These are phyloP conservation scores for Lachancea fermentati DNA, from an alignment of 805 yeast genomes.

Conservation along the genomic window DNA sequence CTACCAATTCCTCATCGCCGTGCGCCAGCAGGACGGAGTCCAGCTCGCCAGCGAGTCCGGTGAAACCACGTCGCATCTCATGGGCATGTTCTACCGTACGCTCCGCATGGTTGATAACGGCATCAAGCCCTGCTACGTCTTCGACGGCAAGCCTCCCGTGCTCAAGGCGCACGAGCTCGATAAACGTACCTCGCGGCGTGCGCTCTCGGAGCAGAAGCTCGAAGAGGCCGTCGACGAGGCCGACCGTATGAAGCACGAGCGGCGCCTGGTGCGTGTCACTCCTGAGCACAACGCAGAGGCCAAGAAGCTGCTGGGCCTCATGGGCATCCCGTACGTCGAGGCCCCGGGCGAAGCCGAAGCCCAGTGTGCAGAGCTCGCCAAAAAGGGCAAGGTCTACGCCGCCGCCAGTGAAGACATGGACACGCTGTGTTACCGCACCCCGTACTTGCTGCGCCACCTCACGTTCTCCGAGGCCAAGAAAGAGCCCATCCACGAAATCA, in stretches of 20 bases:
- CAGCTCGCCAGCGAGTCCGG: constrained; percentile 85
- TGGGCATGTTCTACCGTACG: constrained; percentile 96
- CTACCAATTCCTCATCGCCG: constrained; percentile 93
- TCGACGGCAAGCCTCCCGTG: constrained; percentile 97
- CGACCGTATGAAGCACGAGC: constrained; percentile 70
- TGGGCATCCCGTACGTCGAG: constrained; percentile 92
- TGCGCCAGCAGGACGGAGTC: constrained; percentile 94
- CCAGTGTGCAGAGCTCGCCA: constrained; percentile 91
- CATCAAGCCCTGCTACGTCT: constrained; percentile 93
- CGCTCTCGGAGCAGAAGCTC: constrained; percentile 72
- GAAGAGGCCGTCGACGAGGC: constrained; percentile 67
- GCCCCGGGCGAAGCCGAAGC: constrained; percentile 99
- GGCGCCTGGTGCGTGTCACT: constrained; percentile 85
- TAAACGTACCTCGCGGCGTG: constrained; percentile 74
- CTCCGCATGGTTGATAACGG: constrained; percentile 85
- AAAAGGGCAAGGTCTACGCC: constrained; percentile 86
- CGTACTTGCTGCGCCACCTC: constrained; percentile 75
- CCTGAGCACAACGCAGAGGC: constrained; percentile 93
- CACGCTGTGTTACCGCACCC: constrained; percentile 87
- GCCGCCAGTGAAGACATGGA: constrained; percentile 99
- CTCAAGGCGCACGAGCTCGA: constrained; percentile 89
- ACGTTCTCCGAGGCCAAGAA: constrained; percentile 93
- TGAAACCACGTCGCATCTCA: constrained; percentile 86
- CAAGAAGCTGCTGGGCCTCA: constrained; percentile 64
- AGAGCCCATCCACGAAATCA: constrained; percentile 83